A percentile compares a stretch with the other conserved stretches of the same genome.
phyloP scores from a whole-genome alignment of 345 rosid genomes.

The Diplotaxis tenuifolia region DNA sequence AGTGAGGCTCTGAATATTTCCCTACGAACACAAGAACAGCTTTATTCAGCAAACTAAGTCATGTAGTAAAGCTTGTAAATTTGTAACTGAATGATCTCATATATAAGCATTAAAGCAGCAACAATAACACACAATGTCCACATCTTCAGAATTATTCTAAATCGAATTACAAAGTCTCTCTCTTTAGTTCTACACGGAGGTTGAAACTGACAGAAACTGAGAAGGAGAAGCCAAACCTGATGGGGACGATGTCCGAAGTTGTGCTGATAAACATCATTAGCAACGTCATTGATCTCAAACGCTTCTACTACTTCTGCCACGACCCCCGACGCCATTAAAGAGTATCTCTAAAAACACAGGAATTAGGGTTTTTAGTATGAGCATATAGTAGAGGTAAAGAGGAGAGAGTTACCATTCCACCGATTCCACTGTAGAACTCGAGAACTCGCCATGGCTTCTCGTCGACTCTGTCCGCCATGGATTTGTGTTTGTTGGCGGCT shows the following conservation, averaged over 20 bases:
- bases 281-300: constrained; percentile 81
- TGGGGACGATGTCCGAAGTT: constrained; percentile 85
- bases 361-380: constrained; percentile 18
- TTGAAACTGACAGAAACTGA: background rate
- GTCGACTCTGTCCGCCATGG: constrained; percentile 43
- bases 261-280: constrained; percentile 86
- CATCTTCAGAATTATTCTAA: background rate
- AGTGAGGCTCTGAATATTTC: constrained; percentile 83
- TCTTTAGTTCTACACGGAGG: background rate
- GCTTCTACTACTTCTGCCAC: constrained; percentile 67
- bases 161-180: background rate
- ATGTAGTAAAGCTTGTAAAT: too few relatives aligned
- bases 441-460: constrained; percentile 72
- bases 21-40: too few relatives aligned
- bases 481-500: background rate
- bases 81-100: background rate
- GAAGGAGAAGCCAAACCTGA: constrained; percentile 51
- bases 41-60: too few relatives aligned
- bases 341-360: constrained; percentile 54
- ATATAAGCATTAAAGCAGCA: background rate
- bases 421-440: constrained; percentile 91
- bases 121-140: too few relatives aligned
- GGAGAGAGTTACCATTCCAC: constrained; percentile 67
- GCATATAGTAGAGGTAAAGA: background rate
- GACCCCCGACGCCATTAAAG: constrained; percentile 59